These are phyloP conservation scores for Alternaria sp. DNA, from an alignment of 2,329 filamentous ascomycete genomes.

Conservation along the genomic window DNA sequence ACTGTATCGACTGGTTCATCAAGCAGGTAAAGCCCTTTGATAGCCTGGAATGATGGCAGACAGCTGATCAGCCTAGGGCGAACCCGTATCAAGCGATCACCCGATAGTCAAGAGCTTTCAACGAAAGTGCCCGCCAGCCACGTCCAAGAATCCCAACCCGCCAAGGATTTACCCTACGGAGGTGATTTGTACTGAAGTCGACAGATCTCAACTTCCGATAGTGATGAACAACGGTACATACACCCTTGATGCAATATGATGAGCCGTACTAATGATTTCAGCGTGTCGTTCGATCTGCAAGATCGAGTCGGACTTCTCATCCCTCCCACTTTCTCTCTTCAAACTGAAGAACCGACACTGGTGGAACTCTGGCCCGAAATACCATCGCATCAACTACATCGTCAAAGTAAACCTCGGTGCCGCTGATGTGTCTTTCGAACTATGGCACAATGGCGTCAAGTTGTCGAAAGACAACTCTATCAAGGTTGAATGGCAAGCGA, in stretches of 20 bases:
- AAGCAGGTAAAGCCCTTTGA: slow-evolving; percentile 21
- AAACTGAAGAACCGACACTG: slow-evolving; percentile 35
- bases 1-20: slow-evolving; percentile 50
- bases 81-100: slow-evolving; percentile 28
- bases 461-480: slow-evolving; percentile 31
- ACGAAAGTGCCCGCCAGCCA: slow-evolving; percentile 33
- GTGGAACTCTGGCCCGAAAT: slow-evolving; percentile 30
- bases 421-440: slow-evolving; percentile 31
- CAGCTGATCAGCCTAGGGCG: slow-evolving; percentile 29
- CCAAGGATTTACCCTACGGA: slow-evolving; percentile 34
- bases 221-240: slow-evolving; percentile 19
- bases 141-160: slow-evolving; percentile 15
- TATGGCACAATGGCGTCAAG: slow-evolving; percentile 33
- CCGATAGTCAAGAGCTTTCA: slow-evolving; percentile 30
- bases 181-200: slow-evolving; percentile 27
- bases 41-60: neutral
- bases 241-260: neutral
- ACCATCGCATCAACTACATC: slow-evolving; percentile 27
- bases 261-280: neutral
- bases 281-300: slow-evolving; percentile 29
- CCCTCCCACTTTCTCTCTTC: slow-evolving; percentile 22
- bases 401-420: slow-evolving; percentile 31
- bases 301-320: slow-evolving; percentile 29
- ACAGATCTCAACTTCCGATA: slow-evolving; percentile 21
- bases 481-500: slow-evolving; percentile 30